A percentile compares a stretch with the other conserved stretches of the same genome.
These are phyloP conservation scores for Lodderomyces parapsilosis DNA, from an alignment of 1,139 yeast species.

Conservation along the genomic window DNA sequence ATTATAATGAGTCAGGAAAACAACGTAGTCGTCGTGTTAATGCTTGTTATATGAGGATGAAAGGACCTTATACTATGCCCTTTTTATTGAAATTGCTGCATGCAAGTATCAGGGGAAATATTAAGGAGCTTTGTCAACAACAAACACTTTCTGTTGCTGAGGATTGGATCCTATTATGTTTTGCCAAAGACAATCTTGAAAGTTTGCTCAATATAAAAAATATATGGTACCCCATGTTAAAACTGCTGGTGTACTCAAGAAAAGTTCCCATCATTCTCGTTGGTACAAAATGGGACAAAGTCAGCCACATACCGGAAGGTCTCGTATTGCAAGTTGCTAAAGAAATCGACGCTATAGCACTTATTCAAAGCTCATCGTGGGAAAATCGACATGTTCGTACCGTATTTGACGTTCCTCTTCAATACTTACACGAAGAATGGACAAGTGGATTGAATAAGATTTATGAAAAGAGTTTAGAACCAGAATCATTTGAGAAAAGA, in stretches of 20 bases:
- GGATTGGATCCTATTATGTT: conserved; percentile 72
- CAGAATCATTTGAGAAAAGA: background rate
- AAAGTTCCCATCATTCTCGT: conserved; percentile 73
- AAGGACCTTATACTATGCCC: conserved; percentile 73
- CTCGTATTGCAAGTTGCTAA: conserved; percentile 57
- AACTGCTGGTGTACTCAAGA: conserved; percentile 67
- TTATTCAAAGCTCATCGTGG: conserved; percentile 77
- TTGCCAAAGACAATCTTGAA: conserved; percentile 62
- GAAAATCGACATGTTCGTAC: conserved; percentile 62
- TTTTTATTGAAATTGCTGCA: conserved; percentile 41
- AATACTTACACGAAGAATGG: conserved; percentile 37
- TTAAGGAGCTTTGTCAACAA: background rate
- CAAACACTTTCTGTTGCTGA: background rate
- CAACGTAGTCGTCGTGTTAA: background rate
- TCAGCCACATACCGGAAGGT: conserved; percentile 39
- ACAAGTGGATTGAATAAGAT: conserved; percentile 23
- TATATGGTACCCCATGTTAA: conserved; percentile 84
- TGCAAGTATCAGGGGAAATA: background rate
- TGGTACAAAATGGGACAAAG: conserved; percentile 75
- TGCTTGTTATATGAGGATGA: conserved; percentile 46
- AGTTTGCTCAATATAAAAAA: conserved; percentile 74
- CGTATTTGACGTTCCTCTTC: conserved; percentile 59
- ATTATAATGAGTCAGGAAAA: conserved; percentile 57
- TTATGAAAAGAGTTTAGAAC: background rate
- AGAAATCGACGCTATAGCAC: conserved; percentile 72